Conservation (phyloP, 805 yeast species). For the Wickerhamiella parazyma region DNA sequence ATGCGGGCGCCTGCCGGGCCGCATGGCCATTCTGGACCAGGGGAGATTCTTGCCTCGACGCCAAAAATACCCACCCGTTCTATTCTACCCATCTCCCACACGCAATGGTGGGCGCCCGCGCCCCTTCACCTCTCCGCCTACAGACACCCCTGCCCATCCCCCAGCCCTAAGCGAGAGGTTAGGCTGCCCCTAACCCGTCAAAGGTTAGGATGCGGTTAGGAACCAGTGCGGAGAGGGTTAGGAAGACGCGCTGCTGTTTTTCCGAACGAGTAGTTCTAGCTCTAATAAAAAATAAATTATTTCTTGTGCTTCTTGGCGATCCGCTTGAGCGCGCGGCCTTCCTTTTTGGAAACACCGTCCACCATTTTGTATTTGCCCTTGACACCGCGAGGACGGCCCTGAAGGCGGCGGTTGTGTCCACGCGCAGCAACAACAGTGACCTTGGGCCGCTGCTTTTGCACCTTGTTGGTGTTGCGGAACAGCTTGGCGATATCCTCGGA, state of each 20-base stretch:
- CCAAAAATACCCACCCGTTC: too few relatives aligned
- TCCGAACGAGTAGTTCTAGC: too few relatives aligned
- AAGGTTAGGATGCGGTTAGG: background rate
- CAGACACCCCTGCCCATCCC: too few relatives aligned
- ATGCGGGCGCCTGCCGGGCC: too few relatives aligned
- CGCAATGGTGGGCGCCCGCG: too few relatives aligned
- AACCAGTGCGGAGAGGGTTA: conserved; percentile 7
- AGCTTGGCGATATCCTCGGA: conserved; percentile 82
- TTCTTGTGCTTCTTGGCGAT: conserved; percentile 78
- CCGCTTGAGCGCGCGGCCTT: conserved; percentile 82
- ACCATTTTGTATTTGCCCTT: conserved; percentile 99
- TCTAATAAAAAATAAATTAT: conserved; percentile 25
- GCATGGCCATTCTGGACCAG: too few relatives aligned
- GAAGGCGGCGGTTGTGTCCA: conserved; percentile 70
- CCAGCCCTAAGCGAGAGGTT: conserved; percentile 10
- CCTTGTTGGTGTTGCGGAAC: conserved; percentile 66
- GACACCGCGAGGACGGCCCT: conserved; percentile 94
- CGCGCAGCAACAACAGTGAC: conserved; percentile 79
- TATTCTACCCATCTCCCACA: too few relatives aligned
- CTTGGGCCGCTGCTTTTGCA: conserved; percentile 50
- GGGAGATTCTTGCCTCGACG: too few relatives aligned
- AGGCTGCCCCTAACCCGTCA: conserved; percentile 3
- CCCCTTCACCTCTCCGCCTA: too few relatives aligned
- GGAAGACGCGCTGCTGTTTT: too few relatives aligned
- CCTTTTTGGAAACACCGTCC: conserved; percentile 96